Evolutionary conservation across 2,329 filamentous ascomycete genomes (phyloP), one percentile per base, ranked within the genome.

Genomic region (Onygenales sp.): DNA sequence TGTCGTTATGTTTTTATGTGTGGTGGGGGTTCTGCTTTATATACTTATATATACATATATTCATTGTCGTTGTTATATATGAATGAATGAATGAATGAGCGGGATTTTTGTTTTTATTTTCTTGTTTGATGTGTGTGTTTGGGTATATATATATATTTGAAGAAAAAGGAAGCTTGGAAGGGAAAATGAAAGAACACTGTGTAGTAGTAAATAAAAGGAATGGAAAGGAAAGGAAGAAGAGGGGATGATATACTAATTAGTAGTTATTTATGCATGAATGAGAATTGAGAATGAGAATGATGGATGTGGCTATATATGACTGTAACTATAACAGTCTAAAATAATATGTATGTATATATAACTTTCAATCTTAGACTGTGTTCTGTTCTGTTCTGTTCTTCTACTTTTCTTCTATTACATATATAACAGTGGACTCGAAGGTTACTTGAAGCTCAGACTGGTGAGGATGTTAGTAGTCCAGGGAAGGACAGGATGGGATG

Each of bases 361-460:
- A 31, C 6, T 41, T 51, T 45, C 46, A 14, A 41, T 55, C 46
- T 54, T 51, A 17, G 17, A 17, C 17, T 17, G 42, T 38, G 48
- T 54, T 35, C 49, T 44, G 17, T 3, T 47, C 13, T 50, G 38
- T 46, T 41, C 43, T 47, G 53, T 33, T 41, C 52, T 10, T 33
- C 39, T 52, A 41, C 43, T 42, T 59, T 51, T 51, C 53, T 56
- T 45, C 31, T 50, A 39, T 50, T 43, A 46, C 48, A 50, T 57
- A 33, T n/a, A 50, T 2, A 27, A 27, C 21, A 27, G 21, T 27
- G 21, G 21, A 27, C 21, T 27, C 5, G 21, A 27, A 27, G 21
- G 21, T 27, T 17, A 17, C 14, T 17, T 17, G 14, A 27, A 27
- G 21, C 21, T 27, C 21, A 27, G 21, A 1, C 21, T 27, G 21